Base-by-base conservation (phyloP, 164 flowering plant genomes). In the Buxus sempervirens region DNA sequence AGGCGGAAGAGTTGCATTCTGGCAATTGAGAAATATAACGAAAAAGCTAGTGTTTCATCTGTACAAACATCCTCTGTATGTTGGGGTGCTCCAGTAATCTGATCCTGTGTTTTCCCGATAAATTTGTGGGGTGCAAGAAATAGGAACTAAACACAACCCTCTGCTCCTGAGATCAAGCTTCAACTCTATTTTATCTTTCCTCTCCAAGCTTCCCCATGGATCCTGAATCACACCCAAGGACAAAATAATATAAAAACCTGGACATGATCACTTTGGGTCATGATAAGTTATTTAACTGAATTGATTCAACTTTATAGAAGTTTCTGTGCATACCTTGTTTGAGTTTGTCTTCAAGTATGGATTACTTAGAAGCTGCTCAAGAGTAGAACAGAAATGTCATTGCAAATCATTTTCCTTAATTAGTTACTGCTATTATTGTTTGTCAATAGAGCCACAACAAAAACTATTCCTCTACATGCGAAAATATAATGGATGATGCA, bases 21-120 rank as follows among this genome's bases (percentile, higher is more conserved):
- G 62, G n/a, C n/a, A n/a, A n/a, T n/a, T 28, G 51, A 41, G 32
- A 69, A 61, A 28, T 42, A 42, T 56, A 26, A 58, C 9, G 25
- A 19, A n/a, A n/a, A 58, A 24, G 63, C n/a, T 26, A 53, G 20
- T 41, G 32, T 62, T 60, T 81, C 75, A 89, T 68, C 90, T 75
- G 56, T 88, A 89, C 77, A 87, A 79, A 67, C 82, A 82, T 36
- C 94, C 87, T 76, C 88, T 78, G 54, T 85, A 86, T 0, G 88
- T 60, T 2, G 91, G 90, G 12, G 89, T 84, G n/a, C n/a, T n/a
- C 88, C 85, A 86, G 68, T 86, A 87, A 64, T 89, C 94, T 9
- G 88, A 70, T 66, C 87, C 94, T 0, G 77, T 69, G 72, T 82
- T 86, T 58, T 89, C 94, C 12, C 79, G 76, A 49, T 75, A 85